Base-by-base conservation (phyloP, 495 filamentous ascomycete genomes). In the Podospora tetraspora region DNA sequence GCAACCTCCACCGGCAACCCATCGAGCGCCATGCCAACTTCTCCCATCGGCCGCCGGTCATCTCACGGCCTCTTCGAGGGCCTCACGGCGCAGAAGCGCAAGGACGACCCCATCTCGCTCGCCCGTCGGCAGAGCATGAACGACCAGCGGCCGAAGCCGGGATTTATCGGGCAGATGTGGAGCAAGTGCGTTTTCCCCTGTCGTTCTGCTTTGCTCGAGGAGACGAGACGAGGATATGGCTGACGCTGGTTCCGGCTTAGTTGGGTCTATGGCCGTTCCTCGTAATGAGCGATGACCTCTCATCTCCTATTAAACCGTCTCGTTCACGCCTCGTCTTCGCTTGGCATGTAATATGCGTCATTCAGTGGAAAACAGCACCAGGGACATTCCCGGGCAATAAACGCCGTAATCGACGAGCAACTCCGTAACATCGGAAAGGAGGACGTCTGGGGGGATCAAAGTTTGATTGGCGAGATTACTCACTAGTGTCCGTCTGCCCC, bases 151-250 rank as follows among this genome's bases (percentile, higher is more conserved):
- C 79, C 79, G 13, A 56, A 68, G 24, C 10, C 74, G 10, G 81
- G 81, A 57, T 78, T 83, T 70, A 72, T 84, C 62, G 81, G 79
- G 13, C 70, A 75, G 71, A 81, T 83, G 81, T 84, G 81, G 81
- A 72, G 81, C 61, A 80, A 77, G 81, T 84, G 63, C 32, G 77
- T 52, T 69, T 34, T 43, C 24, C 57, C 52, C 24, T 63, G 22
- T 11, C 22, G 59, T 62, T 2, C 24, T 32, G 6, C 24, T 25
- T 25, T 25, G 24, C 24, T 25, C 24, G 3, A 3, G n/a, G n/a
- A n/a, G n/a, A n/a, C n/a, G n/a, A n/a, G n/a, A n/a, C n/a, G n/a
- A n/a, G 16, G 13, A 19, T 1, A 30, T 27, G 59, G 16, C 61
- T 22, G 16, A 52, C 16, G 37, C n/a, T 19, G 16, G 5, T 2